phyloP scores from a whole-genome alignment of 345 rosid species.

The Euphorbia peplus region DNA sequence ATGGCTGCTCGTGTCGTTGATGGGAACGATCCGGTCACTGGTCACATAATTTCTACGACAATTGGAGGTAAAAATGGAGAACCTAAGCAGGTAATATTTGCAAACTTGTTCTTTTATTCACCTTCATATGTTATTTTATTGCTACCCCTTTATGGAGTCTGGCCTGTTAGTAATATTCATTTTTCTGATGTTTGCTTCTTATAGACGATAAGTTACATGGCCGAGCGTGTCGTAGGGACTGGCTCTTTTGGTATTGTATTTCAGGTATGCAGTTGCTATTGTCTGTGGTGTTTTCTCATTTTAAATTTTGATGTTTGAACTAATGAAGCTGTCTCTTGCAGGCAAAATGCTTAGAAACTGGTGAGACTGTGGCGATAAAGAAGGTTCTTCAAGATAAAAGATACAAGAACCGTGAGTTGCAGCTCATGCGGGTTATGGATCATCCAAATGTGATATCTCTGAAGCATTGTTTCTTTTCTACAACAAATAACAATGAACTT shows the following conservation, averaged over 20 bases:
- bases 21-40: conserved; percentile 73
- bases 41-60: conserved; percentile 85
- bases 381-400: conserved; percentile 80
- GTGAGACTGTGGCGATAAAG: conserved; percentile 85
- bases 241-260: conserved; percentile 87
- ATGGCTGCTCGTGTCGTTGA: conserved; percentile 65
- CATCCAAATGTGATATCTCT: conserved; percentile 80
- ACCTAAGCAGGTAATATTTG: conserved; percentile 62
- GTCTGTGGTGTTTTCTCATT: not conserved
- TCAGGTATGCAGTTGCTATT: conserved; percentile 41
- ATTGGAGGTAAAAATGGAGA: conserved; percentile 93
- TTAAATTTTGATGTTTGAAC: not conserved
- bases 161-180: not conserved
- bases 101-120: not conserved
- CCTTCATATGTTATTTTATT: not conserved
- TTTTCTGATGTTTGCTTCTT: conserved; percentile 19
- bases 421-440: conserved; percentile 65
- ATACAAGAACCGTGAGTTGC: conserved; percentile 84
- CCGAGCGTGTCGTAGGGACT: conserved; percentile 83
- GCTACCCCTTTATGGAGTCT: not conserved
- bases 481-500: conserved; percentile 74
- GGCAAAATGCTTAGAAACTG: conserved; percentile 86
- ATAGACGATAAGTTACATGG: conserved; percentile 90
- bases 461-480: conserved; percentile 90
- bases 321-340: conserved; percentile 18